Base-by-base conservation (phyloP, 2,329 filamentous ascomycete species). In the Talaromyces sp. region DNA sequence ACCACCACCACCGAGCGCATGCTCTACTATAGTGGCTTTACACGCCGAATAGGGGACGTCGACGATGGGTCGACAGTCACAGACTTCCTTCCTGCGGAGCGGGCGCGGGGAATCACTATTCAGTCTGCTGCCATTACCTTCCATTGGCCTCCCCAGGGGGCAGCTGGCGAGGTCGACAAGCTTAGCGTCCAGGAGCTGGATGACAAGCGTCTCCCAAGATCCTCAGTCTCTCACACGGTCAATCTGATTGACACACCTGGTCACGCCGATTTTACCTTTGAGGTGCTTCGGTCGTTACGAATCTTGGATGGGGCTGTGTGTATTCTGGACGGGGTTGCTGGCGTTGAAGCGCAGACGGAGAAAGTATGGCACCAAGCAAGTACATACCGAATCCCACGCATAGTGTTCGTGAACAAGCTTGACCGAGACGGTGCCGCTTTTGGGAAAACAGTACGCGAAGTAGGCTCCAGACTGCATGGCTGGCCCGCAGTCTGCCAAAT, bases 1-100 rank as follows among this genome's bases (percentile, higher is more conserved):
- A 99, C 95, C 1, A 98, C 95, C 0, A 99, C 95, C 0, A 98
- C 95, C 3, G 95, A 99, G 86, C 92, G 95, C 62, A 98, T 98
- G 94, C 89, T 99, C 71, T 98, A 92, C 73, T 96, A 97, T 72
- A 96, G 92, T 73, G 94, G 95, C 56, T 88, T 93, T 65, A 96
- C 93, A 9, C 84, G 91, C 66, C 84, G 93, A 75, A 87, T 97
- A 71, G 95, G 95, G 79, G 93, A 97, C 75, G 95, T 99, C 65
- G 94, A 98, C 70, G 90, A 96, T 76, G 95, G 95, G 42, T 96
- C 96, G 66, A 98, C 95, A 4, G 92, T 97, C 7, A 99, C 95
- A 2, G 95, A 99, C 77, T 99, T 98, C 68, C 84, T 99, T 6
- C 94, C 95, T 6, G 88, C 96, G 65, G 95, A 99, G 75, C 85